Evolutionary conservation across 352 stramenopile genomes (phyloP), one percentile per base, ranked within the genome.

Genomic region (Globisporangium nodosum): DNA sequence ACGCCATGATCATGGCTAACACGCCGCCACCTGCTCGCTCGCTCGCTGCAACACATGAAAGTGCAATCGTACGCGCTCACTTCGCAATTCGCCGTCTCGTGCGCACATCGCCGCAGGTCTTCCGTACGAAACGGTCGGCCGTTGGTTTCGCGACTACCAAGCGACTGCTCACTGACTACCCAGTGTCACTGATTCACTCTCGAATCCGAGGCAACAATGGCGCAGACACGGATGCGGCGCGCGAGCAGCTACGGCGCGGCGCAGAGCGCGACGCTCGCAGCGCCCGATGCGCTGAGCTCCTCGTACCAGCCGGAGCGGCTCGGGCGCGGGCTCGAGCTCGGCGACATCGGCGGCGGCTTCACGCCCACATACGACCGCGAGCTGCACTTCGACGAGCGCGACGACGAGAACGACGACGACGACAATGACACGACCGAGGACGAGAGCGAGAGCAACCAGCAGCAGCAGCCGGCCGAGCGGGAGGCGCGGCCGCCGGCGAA

Each of bases 301-400:
- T 64, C 58, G 45, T 64, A 64, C 45, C 58, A 64, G 21, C 43
- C 58, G 2, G 43, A 11, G 8, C 43, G 37, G 5, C n/a, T 54
- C 31, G 49, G 31, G 0, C 5, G 33, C 5, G 53, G 53, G 0
- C 21, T 58, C 43, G 43, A 49, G 3, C 33, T 60, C 7, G 21
- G 33, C 20, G 46, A 37, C 16, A 45, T 20, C 5, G 24, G 33
- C 37, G 45, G 33, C 9, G 58, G 51, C 52, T 64, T 55, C 37
- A 63, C 46, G 12, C 55, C 54, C 3, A 54, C 31, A 27, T 54
- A 30, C 45, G 45, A 54, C 43, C 51, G 52, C 24, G 58, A 53
- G 8, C 39, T 64, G 51, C 51, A 31, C 51, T 58, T 64, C 54
- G 58, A 58, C 45, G 65, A 62, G 46, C 64, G 58, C 49, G 63